These are phyloP conservation scores for Solanum pimpinellifolium DNA, from an alignment of 257 asterid species.

Conservation along the genomic window DNA sequence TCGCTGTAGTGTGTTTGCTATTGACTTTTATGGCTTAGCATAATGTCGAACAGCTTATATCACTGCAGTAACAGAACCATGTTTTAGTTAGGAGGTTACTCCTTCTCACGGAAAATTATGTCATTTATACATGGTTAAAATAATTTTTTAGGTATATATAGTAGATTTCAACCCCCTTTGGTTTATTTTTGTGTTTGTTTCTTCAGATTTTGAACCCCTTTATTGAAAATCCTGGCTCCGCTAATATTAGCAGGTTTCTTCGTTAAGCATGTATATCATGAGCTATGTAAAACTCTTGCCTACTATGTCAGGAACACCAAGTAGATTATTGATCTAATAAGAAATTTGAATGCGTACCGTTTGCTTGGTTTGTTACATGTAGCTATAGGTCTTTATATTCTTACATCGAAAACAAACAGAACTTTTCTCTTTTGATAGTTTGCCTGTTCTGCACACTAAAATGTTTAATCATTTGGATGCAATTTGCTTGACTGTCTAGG, in stretches of 20 bases:
- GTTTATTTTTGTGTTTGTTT: too few relatives aligned
- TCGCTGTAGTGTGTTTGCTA: neutral
- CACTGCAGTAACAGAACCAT: too few relatives aligned
- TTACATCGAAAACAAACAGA: neutral
- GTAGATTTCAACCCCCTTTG: too few relatives aligned
- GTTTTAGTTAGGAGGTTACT: too few relatives aligned
- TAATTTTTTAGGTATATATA: too few relatives aligned
- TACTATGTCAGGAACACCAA: neutral
- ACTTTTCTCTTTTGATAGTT: neutral
- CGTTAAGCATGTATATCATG: neutral
- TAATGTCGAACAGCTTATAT: neutral
- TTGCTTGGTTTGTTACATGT: neutral
- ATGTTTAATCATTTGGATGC: neutral
- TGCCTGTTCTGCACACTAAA: neutral
- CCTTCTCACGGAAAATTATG: too few relatives aligned
- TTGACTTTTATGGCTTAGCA: neutral
- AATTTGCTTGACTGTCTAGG: neutral
- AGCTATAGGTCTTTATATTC: neutral
- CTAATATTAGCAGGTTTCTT: neutral
- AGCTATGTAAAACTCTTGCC: neutral
- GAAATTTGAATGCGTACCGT: neutral
- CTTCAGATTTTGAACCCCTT: too few relatives aligned
- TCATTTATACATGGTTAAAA: too few relatives aligned
- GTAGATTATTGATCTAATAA: neutral
- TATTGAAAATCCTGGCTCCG: too few relatives aligned